phyloP scores from a whole-genome alignment of 768 basidiomycete genomes.

The Cystofilobasidium bisporidii region DNA sequence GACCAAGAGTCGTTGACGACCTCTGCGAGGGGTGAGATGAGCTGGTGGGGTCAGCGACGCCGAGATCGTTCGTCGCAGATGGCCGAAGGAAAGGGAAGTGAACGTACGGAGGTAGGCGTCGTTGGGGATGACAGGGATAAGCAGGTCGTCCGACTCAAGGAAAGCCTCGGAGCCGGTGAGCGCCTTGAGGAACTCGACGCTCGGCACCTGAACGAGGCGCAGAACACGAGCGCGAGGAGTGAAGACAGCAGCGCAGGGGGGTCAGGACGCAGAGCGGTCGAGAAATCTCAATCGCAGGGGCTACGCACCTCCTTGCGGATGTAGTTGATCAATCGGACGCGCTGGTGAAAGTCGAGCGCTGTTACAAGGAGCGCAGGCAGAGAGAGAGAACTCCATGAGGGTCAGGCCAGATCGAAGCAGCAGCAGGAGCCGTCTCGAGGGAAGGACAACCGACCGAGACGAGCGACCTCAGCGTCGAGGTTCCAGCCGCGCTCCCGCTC shows the following conservation, averaged over 20 bases:
- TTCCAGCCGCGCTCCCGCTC: slow-evolving; percentile 54
- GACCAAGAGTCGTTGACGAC: slow-evolving; percentile 44
- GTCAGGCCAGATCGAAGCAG: neutral
- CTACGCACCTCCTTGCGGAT: slow-evolving; percentile 67
- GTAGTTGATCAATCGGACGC: slow-evolving; percentile 75
- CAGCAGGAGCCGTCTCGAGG: too few species aligned
- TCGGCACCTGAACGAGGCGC: neutral
- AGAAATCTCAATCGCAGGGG: too few species aligned
- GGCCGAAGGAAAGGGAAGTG: neutral
- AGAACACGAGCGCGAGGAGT: too few species aligned
- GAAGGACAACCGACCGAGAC: slow-evolving; percentile 48
- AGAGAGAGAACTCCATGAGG: too few species aligned
- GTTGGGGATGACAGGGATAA: slow-evolving; percentile 70
- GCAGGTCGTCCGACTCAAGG: slow-evolving; percentile 65
- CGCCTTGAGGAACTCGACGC: slow-evolving; percentile 14
- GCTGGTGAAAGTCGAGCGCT: slow-evolving; percentile 70
- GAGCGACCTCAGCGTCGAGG: slow-evolving; percentile 47
- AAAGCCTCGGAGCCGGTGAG: slow-evolving; percentile 55
- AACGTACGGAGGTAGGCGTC: slow-evolving; percentile 79
- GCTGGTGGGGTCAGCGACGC: too few species aligned
- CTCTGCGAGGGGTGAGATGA: neutral
- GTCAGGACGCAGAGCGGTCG: too few species aligned
- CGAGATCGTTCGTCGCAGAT: too few species aligned
- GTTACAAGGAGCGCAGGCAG: too few species aligned
- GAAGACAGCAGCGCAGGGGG: too few species aligned